phyloP scores from a whole-genome alignment of 2,329 filamentous ascomycete genomes.

The Sclerotinia spermophila region DNA sequence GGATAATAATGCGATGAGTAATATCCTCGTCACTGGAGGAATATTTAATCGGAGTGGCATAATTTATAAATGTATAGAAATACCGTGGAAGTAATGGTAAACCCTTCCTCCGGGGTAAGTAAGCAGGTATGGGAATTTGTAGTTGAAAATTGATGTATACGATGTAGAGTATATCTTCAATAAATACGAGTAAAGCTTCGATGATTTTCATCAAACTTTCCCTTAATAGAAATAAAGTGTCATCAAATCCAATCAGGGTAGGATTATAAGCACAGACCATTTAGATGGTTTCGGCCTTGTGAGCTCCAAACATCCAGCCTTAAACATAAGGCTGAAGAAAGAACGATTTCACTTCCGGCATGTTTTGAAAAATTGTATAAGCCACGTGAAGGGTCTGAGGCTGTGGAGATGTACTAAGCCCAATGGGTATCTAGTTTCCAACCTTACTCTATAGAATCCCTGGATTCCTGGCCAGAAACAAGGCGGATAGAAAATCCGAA shows the following conservation, averaged over 20 bases:
- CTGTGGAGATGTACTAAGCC: neutral
- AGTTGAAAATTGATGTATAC: constrained; percentile 20
- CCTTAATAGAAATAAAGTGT: neutral
- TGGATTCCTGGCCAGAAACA: neutral
- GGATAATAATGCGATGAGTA: constrained; percentile 69
- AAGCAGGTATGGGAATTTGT: neutral
- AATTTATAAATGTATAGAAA: constrained; percentile 23
- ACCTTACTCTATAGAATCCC: neutral
- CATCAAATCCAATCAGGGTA: neutral
- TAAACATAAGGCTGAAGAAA: constrained; percentile 1
- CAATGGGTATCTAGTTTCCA: neutral
- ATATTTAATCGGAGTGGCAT: constrained; percentile 87
- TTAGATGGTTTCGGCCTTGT: neutral
- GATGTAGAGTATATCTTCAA: neutral
- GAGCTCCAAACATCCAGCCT: neutral
- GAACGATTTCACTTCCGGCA: neutral
- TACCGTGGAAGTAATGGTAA: neutral
- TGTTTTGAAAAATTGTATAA: neutral
- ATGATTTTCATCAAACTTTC: constrained; percentile 3
- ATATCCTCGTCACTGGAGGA: constrained; percentile 80
- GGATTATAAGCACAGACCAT: neutral
- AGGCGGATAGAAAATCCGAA: constrained; percentile 14
- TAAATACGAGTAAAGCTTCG: neutral
- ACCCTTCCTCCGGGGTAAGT: neutral
- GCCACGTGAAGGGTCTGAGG: constrained; percentile 5